Base-by-base conservation (phyloP, 208 protist species). In the Crithidia thermophila region DNA sequence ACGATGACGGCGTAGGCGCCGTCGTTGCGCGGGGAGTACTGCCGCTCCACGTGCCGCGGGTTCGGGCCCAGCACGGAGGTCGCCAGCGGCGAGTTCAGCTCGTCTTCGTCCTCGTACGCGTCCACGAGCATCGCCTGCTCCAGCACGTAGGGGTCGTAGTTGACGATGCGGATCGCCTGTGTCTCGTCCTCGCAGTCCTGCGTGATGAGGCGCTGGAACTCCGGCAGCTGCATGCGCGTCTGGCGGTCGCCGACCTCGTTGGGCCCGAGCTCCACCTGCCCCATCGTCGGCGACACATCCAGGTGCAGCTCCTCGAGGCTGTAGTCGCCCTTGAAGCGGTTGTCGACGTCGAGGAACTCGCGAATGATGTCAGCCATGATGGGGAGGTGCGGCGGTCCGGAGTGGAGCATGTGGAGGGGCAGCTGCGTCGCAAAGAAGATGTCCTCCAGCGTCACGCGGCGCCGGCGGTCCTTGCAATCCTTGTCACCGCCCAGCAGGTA, bases 371-470 rank as follows among this genome's bases (percentile, higher is more conserved):
- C 91, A 36, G 72, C 73, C 79, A 94, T 85, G 34, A 90, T 82
- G 31, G 87, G 77, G 10, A 96, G 64, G 16, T 82, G 75, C 14
- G 86, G 84, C 8, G 83, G 76, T 49, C 87, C 85, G 34, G 80
- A 82, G 72, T 94, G 81, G 30, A 94, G 77, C 65, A 89, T 87
- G 74, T 94, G 87, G 14, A 96, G 79, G 11, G 91, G 91, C 21
- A 91, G 79, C 69, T 96, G 91, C n/a, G 87, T 84, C 5, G 88
- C 83, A 57, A 96, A 96, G 76, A 96, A 96, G 64, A 96, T 91
- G 73, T 96, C 91, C 65, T 96, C 88, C 25, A 96, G 74, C 2
- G 87, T 94, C 25, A 96, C 91, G 46, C 87, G 84, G 42, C 83
- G 77, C 20, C 87, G 80, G 31, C 88, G 82, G 59, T 96, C 87